Base-by-base conservation (phyloP, 345 rosid species). In the Syzygium aromaticum region DNA sequence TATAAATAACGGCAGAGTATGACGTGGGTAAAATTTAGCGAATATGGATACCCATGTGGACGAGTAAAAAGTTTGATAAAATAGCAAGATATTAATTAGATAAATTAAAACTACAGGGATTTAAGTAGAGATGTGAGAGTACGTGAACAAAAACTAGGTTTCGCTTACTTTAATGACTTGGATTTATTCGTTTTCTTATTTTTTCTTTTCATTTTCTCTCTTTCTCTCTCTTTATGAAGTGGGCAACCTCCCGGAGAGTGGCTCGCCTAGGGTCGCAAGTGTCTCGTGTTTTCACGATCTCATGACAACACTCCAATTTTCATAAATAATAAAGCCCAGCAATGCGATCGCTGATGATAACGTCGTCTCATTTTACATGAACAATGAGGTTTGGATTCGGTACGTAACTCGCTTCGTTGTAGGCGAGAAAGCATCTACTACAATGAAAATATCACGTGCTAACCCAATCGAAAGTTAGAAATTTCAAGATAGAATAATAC, bases 1-100 rank as follows among this genome's bases (percentile, higher is more conserved):
- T 30, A 6, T 67, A 33, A 17, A 33, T 10, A 73, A 33, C 19
- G 11, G 4, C 0, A 1, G 3, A 16, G 25, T 1, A 33, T 10
- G 3, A 22, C 7, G 5, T 9, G 46, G 13, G 10, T 33, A 19
- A 17, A 73, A 73, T 9, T 9, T 1, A 73, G 14, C 27, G 0
- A 27, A 61, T n/a, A 15, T 27, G 3, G 67, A 5, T 27, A 15
- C 17, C 14, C 28, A n/a, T 13, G 67, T 0, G 4, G 4, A 61
- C 8, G 43, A 5, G 0, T 16, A 8, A 14, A 67, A 30, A 16
- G 46, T 43, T 43, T 43, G 1, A 43, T 43, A 43, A 43, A 43
- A 43, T 43, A 6, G 46, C 46, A 22, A 21, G 59, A 22, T 3
- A 54, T 54, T 54, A 54, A 54, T 54, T 7, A 54, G 57, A 54